A percentile compares a stretch with the other conserved stretches of the same genome.
These are phyloP conservation scores for Rhodotorula taiwanensis DNA, from an alignment of 768 basidiomycete genomes.

Conservation along the genomic window DNA sequence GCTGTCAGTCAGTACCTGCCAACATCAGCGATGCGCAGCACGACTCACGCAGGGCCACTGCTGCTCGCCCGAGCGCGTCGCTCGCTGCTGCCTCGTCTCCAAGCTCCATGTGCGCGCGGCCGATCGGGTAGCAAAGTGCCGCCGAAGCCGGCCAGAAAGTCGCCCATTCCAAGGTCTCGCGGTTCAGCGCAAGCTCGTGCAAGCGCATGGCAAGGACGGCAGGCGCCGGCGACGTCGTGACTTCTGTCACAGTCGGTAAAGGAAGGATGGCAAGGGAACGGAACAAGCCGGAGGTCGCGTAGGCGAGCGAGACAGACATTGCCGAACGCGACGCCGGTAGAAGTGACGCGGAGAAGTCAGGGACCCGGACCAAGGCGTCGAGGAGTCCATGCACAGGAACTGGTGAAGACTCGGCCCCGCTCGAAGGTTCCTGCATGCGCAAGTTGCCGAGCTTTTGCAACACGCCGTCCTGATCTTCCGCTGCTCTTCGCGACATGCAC, in stretches of 20 bases:
- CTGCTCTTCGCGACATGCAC: neutral
- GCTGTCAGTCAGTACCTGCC: neutral
- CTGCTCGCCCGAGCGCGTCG: constrained; percentile 24
- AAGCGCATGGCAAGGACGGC: constrained; percentile 5
- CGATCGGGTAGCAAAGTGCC: constrained; percentile 30
- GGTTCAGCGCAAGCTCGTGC: neutral
- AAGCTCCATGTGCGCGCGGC: constrained; percentile 24
- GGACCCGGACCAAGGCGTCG: constrained; percentile 13
- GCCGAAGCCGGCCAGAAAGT: constrained; percentile 13
- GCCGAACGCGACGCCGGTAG: constrained; percentile 6
- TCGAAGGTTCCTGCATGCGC: neutral
- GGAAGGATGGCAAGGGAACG: constrained; percentile 9
- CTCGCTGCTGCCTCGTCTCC: constrained; percentile 26
- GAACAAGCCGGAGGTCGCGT: constrained; percentile 2
- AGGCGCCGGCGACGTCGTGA: neutral
- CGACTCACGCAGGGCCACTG: constrained; percentile 23
- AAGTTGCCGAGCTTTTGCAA: constrained; percentile 12
- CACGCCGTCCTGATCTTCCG: neutral
- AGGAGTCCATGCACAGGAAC: constrained; percentile 22
- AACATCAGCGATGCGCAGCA: neutral
- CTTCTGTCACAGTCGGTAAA: neutral
- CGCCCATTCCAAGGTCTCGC: constrained; percentile 24
- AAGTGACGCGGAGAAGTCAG: constrained; percentile 5
- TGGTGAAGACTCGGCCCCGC: constrained; percentile 2
- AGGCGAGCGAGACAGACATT: constrained; percentile 7